Evolutionary conservation across 306 rosid species (phyloP).

Genomic region (Dalbergia cochinchinensis): DNA sequence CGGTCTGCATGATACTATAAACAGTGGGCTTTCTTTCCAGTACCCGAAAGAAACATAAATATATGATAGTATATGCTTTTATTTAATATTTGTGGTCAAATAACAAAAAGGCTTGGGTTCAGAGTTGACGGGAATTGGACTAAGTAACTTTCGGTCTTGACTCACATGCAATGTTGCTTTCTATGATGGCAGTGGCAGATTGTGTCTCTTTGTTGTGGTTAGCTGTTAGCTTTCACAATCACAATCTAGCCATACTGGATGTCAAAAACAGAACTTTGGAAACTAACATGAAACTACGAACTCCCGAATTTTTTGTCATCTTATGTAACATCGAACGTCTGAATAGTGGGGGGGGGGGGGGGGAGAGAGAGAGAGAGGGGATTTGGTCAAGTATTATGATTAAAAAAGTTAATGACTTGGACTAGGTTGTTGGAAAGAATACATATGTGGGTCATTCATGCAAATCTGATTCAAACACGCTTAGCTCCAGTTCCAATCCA

Average conservation of each 20-base stretch:
- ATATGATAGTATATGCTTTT: constrained; percentile 17
- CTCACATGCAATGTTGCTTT: constrained; percentile 49
- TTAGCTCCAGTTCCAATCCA: neutral
- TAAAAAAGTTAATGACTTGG: constrained; percentile 20
- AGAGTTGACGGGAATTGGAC: constrained; percentile 45
- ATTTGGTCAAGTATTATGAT: constrained; percentile 10
- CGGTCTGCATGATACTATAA: constrained; percentile 24
- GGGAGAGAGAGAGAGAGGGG: neutral
- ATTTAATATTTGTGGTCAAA: constrained; percentile 6
- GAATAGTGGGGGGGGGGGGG: neutral
- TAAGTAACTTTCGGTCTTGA: constrained; percentile 38
- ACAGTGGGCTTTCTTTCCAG: constrained; percentile 12
- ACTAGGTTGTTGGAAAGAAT: constrained; percentile 10
- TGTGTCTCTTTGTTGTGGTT: neutral
- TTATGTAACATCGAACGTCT: constrained; percentile 8
- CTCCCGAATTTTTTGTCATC: neutral
- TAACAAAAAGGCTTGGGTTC: constrained; percentile 37
- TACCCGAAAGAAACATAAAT: neutral
- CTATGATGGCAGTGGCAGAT: constrained; percentile 38
- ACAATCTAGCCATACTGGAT: constrained; percentile 11
- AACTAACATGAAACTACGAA: constrained; percentile 15
- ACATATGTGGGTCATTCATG: constrained; percentile 2
- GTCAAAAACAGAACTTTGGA: constrained; percentile 7
- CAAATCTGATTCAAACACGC: neutral
- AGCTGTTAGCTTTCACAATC: constrained; percentile 20